Base-by-base conservation (phyloP, 306 rosid genomes). In the Rubus parviflorus region DNA sequence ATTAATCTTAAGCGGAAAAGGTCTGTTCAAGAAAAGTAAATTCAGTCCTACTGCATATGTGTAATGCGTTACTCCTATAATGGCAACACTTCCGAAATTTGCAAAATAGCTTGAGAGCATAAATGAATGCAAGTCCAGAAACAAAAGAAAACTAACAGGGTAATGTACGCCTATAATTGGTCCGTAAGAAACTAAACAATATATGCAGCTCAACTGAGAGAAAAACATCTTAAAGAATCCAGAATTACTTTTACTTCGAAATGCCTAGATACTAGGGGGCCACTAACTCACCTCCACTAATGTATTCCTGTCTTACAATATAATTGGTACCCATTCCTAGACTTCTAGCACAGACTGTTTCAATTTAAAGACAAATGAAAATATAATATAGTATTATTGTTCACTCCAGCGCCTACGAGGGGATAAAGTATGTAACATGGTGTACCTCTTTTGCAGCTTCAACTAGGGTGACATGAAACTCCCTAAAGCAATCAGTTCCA, bases 371-470 rank as follows among this genome's bases (percentile, higher is more conserved):
- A 79, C 45, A 30, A 77, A 63, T 15, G 64, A 79, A 75, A 80
- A 6, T 61, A 62, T 53, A 75, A n/a, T 15, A 25, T 15, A 77
- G 19, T 51, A 13, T 13, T 23, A 30, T 52, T 12, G 9, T 73
- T 77, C 30, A 72, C 47, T 65, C 49, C 8, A 67, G 73, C 15
- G 25, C 46, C 16, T 5, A 17, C 53, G 60, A 75, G 62, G 73
- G 14, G 30, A 74, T 61, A 81, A 48, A 45, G 74, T 72, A 61
- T 19, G 20, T 5, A 82, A 70, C 75, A 68, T 68, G 74, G 35
- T 64, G 69, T 41, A 96, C 98, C 97, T 91, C 84, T 87, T 88
- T 86, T 69, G 96, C 92, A 79, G 99, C 98, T 80, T 80, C 87
- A 75, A 83, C 84, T 4, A 96, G 87, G 80, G 91, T 79, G 78